Evolutionary conservation across 345 rosid species (phyloP), one percentile per base, ranked within the genome.

Genomic region (Pistacia integerrima): DNA sequence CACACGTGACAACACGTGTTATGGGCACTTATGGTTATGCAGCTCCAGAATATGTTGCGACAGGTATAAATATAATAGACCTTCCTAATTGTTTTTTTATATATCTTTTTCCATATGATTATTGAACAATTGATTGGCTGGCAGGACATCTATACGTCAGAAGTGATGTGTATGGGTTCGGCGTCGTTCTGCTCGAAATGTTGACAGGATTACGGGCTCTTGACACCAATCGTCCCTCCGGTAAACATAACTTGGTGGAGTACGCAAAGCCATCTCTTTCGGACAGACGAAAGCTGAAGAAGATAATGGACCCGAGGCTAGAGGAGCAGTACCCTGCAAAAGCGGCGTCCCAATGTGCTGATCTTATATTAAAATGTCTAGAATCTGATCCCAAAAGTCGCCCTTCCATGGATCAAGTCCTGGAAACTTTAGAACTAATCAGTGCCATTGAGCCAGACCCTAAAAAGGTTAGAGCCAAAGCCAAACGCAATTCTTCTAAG

Each of bases 141-240:
- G 10, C 85, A 91, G 97, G 97, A 12, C 98, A 93, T 80, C 72
- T 93, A 72, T 93, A 94, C 59, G 90, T 94, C 64, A 82, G 81
- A 79, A 92, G 97, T 64, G 98, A 94, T 57, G 98, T 94, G 3
- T 91, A 93, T 52, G 98, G 98, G 0, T 94, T 94, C 13, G 98
- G 98, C 0, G 97, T 93, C 0, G 97, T 94, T 41, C 73, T 94
- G 14, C 82, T 94, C 16, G 97, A 94, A 78, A 33, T 93, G 75
- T 25, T 94, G 71, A 91, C 98, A 18, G 98, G 98, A 5, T 70
- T 82, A 33, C 84, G 73, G 76, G 91, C 95, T 2, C 60, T 89
- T 20, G 98, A 94, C 81, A n/a, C 80, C 3, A 85, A 72, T 68
- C 77, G 94, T 56, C 97, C 95, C 11, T 46, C 75, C 0, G 52